These are phyloP conservation scores for Ceratobasidium sp. DNA, from an alignment of 1,284 basidiomycete species.

Conservation along the genomic window DNA sequence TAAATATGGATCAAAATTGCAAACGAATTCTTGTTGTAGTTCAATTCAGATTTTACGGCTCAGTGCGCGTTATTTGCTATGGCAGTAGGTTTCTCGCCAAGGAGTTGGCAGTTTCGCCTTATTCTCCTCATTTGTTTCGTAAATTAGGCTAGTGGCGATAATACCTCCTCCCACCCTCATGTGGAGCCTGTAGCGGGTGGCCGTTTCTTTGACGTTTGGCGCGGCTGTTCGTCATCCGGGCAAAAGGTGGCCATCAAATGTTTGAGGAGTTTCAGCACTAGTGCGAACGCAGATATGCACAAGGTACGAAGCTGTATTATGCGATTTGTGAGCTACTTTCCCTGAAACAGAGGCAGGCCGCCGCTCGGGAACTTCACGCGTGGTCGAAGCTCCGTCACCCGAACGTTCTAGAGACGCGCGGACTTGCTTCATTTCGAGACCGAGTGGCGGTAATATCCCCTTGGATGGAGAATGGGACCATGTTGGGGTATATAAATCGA, in stretches of 20 bases:
- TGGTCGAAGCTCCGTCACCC: slow-evolving; percentile 20
- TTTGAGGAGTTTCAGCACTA: neutral
- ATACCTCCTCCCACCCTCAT: too few relatives aligned
- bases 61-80: too few relatives aligned
- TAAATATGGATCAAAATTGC: too few relatives aligned
- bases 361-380: slow-evolving; percentile 15
- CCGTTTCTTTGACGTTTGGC: too few relatives aligned
- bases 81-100: too few relatives aligned
- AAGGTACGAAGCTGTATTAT: neutral
- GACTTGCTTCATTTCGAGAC: neutral
- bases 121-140: too few relatives aligned
- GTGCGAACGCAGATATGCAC: neutral
- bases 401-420: neutral
- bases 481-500: neutral
- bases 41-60: too few relatives aligned
- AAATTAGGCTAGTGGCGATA: too few relatives aligned
- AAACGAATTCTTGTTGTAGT: too few relatives aligned
- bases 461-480: neutral
- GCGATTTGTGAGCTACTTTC: neutral
- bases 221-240: too few relatives aligned
- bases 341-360: neutral
- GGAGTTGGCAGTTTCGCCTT: too few relatives aligned
- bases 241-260: neutral
- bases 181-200: too few relatives aligned
- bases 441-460: neutral